Conservation (phyloP, 306 rosid species). For the Casuarina cunninghamiana region DNA sequence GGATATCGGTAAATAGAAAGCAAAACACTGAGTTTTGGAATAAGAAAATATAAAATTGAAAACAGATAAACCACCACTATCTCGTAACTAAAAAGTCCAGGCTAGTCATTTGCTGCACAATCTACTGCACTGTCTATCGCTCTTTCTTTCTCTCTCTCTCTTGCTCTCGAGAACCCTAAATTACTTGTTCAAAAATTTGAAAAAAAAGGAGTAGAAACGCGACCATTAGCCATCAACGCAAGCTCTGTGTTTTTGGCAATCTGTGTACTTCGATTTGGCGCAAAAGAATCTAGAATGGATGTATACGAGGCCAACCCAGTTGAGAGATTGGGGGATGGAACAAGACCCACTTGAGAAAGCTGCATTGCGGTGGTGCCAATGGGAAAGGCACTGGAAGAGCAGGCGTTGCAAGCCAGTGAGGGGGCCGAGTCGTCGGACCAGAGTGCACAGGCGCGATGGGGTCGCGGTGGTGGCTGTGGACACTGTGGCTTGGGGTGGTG, state of each 20-base stretch:
- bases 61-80: constrained; percentile 38
- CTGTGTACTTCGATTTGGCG: constrained; percentile 6
- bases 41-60: not conserved
- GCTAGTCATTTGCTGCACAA: constrained; percentile 38
- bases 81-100: constrained; percentile 24
- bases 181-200: constrained; percentile 8
- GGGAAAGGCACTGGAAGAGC: constrained; percentile 83
- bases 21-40: not conserved
- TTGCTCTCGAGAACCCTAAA: constrained; percentile 46
- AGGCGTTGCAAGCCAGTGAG: constrained; percentile 32
- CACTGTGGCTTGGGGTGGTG: constrained; percentile 30
- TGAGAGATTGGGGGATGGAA: constrained; percentile 39
- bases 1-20: too few species aligned
- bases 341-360: constrained; percentile 36
- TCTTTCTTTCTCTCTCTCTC: not conserved
- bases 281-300: constrained; percentile 40
- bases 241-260: not conserved
- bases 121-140: constrained; percentile 34
- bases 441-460: constrained; percentile 42
- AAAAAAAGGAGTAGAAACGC: not conserved
- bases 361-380: constrained; percentile 49
- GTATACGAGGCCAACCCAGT: constrained; percentile 27
- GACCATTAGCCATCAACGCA: not conserved
- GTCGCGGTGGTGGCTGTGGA: not conserved
- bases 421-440: constrained; percentile 38